Evolutionary conservation across 768 basidiomycete genomes (phyloP).

Genomic region (Xerocomus brunneocitrinus): DNA sequence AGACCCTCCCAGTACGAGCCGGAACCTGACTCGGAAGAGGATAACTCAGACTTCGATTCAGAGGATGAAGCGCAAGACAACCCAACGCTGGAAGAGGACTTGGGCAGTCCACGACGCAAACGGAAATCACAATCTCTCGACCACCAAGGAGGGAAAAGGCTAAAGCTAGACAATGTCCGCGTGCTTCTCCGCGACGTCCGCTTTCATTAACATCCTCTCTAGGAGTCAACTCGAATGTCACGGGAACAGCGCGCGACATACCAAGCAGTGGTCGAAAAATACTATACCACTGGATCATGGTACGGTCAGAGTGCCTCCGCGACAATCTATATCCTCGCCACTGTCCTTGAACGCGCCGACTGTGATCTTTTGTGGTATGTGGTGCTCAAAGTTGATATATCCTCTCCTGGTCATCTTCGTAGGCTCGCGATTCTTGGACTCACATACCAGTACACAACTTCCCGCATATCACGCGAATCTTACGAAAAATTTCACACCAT

Average conservation of each 20-base stretch:
- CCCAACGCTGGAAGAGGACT: conserved; percentile 38
- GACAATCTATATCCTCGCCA: conserved; percentile 86
- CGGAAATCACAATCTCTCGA: conserved; percentile 43
- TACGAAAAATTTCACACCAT: conserved; percentile 81
- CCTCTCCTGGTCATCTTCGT: conserved; percentile 6
- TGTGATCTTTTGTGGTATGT: conserved; percentile 88
- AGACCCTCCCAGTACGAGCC: conserved; percentile 62
- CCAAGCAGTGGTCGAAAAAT: conserved; percentile 63
- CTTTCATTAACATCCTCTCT: conserved; percentile 6
- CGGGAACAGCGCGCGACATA: conserved; percentile 67
- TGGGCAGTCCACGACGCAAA: conserved; percentile 41
- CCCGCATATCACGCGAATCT: conserved; percentile 78
- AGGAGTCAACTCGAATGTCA: conserved; percentile 57
- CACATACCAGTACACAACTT: conserved; percentile 86
- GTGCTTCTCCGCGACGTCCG: neutral
- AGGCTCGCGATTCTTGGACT: conserved; percentile 93
- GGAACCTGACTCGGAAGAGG: conserved; percentile 62
- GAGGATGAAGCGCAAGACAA: conserved; percentile 44
- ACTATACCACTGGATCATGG: conserved; percentile 82
- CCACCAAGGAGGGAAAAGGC: conserved; percentile 50
- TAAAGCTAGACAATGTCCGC: conserved; percentile 47
- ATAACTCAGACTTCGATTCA: conserved; percentile 41
- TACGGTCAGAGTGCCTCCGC: conserved; percentile 88
- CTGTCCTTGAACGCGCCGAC: conserved; percentile 86
- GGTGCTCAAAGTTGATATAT: neutral